Evolutionary conservation across 306 rosid genomes (phyloP).

Genomic region (Castanea mollissima): DNA sequence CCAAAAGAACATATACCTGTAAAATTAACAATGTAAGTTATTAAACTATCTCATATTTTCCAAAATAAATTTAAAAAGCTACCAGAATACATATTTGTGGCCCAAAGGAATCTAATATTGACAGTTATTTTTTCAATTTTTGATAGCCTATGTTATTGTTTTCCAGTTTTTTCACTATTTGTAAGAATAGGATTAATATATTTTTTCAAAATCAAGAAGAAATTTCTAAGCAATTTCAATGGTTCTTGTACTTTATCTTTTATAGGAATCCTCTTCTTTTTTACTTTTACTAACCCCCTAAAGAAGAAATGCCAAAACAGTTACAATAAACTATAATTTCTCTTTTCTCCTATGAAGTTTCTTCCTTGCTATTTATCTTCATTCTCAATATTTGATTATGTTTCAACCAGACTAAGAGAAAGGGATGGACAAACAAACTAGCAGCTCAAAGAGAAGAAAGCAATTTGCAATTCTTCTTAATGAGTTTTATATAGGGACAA

Average conservation of each 20-base stretch:
- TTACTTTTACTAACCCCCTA: too few species aligned
- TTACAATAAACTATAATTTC: not conserved
- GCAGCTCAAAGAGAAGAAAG: not conserved
- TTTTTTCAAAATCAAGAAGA: not conserved
- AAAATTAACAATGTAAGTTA: not conserved
- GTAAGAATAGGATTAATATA: not conserved
- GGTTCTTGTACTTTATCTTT: not conserved
- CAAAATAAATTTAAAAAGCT: not conserved
- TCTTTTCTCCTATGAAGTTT: not conserved
- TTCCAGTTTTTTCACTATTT: not conserved
- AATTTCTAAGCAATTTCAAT: not conserved
- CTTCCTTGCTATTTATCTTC: not conserved
- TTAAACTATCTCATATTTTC: not conserved
- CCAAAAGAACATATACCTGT: slow-evolving; percentile 92
- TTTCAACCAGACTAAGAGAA: not conserved
- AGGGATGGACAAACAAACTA: not conserved
- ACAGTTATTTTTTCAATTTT: not conserved
- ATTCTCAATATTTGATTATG: not conserved
- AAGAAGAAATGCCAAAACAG: too few species aligned
- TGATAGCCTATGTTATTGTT: too few species aligned
- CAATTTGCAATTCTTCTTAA: not conserved
- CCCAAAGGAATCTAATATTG: not conserved
- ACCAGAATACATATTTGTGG: not conserved
- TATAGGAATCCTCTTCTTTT: too few species aligned
- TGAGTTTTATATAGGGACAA: not conserved